phyloP scores from a whole-genome alignment of 129 eudicot genomes.

The Centrapalus pauciflorus region DNA sequence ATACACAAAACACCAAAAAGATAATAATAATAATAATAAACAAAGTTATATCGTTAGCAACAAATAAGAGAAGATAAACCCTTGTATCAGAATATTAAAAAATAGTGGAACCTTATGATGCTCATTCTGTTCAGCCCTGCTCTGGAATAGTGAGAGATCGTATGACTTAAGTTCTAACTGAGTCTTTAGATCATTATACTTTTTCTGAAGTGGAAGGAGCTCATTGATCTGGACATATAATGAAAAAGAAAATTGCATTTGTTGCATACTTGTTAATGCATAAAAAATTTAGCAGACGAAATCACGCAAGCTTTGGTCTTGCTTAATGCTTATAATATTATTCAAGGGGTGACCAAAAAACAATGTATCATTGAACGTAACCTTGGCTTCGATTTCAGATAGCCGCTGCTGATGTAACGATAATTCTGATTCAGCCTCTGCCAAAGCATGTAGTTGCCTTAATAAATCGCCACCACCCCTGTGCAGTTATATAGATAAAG shows the following conservation, averaged over 20 bases:
- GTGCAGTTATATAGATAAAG: slow-evolving; percentile 11
- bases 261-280: not conserved
- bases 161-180: slow-evolving; percentile 83
- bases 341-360: not conserved
- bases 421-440: slow-evolving; percentile 75
- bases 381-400: slow-evolving; percentile 93
- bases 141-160: slow-evolving; percentile 74
- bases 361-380: slow-evolving; percentile 18
- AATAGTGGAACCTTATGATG: slow-evolving; percentile 79
- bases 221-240: slow-evolving; percentile 50
- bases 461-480: slow-evolving; percentile 94
- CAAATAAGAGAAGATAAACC: not conserved
- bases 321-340: not conserved
- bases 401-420: slow-evolving; percentile 60
- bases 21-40: not conserved
- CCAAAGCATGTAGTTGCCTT: slow-evolving; percentile 71
- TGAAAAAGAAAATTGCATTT: not conserved
- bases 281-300: not conserved
- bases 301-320: not conserved
- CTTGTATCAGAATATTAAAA: not conserved
- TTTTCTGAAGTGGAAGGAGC: slow-evolving; percentile 80
- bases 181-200: slow-evolving; percentile 63
- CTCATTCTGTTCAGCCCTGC: slow-evolving; percentile 87
- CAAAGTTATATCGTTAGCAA: not conserved
- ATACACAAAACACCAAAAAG: slow-evolving; percentile 7